Evolutionary conservation across 331 rosid genomes (phyloP).

Genomic region (Cucumis variabilis): DNA sequence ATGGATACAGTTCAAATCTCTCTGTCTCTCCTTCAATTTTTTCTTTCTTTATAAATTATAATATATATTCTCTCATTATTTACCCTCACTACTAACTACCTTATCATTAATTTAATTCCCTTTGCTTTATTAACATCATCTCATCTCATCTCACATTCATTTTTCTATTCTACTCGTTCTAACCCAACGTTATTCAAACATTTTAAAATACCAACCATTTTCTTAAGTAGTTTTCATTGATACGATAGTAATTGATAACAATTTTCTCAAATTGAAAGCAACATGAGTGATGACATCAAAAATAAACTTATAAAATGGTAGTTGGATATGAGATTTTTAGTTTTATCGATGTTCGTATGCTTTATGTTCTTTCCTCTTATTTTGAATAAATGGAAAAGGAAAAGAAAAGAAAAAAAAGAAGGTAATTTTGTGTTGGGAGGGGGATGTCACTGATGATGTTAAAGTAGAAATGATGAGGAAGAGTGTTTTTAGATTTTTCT

Average conservation of each 20-base stretch:
- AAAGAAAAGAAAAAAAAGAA: not conserved
- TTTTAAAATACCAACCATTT: too few species aligned
- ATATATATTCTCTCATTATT: not conserved
- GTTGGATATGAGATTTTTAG: too few species aligned
- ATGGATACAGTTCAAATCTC: constrained; percentile 30
- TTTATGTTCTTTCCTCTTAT: too few species aligned
- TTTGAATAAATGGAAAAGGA: too few species aligned
- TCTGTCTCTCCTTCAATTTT: not conserved
- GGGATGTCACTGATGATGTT: not conserved
- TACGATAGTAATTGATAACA: too few species aligned
- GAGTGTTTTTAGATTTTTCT: not conserved
- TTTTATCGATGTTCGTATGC: too few species aligned
- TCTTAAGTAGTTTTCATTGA: too few species aligned
- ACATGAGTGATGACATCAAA: too few species aligned
- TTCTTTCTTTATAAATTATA: not conserved
- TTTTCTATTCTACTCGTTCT: not conserved
- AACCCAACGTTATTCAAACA: not conserved
- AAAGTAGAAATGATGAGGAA: not conserved
- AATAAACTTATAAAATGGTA: too few species aligned
- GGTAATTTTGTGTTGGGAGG: not conserved
- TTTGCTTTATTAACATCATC: not conserved
- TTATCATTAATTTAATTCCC: not conserved
- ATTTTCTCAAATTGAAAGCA: too few species aligned
- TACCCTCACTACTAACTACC: not conserved
- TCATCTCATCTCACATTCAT: not conserved